Percentiles rank a stretch among this genome's conserved stretches.
phyloP scores from a whole-genome alignment of 257 asterid genomes.

The Fraxinus excelsior region DNA sequence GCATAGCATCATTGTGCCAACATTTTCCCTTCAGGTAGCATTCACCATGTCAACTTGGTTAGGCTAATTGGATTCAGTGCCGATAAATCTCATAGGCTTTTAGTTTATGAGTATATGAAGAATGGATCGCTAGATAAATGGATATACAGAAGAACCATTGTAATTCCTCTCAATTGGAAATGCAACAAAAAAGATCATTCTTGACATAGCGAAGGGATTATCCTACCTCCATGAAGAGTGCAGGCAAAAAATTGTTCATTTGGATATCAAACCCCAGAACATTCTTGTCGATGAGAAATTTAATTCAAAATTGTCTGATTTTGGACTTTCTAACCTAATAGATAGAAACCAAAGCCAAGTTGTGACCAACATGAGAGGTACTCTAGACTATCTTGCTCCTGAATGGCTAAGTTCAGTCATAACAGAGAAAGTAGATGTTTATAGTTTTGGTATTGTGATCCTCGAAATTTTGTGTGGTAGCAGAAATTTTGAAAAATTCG shows the following conservation, averaged over 20 bases:
- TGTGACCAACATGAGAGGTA: slow-evolving; percentile 37
- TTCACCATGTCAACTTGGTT: no score
- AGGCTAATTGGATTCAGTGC: slow-evolving; percentile 23
- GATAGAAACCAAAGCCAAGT: slow-evolving; percentile 34
- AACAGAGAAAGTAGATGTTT: slow-evolving; percentile 39
- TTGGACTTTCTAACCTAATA: slow-evolving; percentile 35
- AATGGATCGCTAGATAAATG: slow-evolving; percentile 35
- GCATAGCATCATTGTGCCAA: no score
- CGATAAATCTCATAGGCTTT: slow-evolving; percentile 29
- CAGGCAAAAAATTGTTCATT: slow-evolving; percentile 36
- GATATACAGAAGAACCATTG: slow-evolving; percentile 20
- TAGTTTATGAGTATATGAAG: slow-evolving; percentile 33
- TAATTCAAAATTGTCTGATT: slow-evolving; percentile 34
- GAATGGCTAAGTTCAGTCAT: slow-evolving; percentile 32
- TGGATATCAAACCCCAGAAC: slow-evolving; percentile 41
- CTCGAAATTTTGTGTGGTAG: slow-evolving; percentile 32
- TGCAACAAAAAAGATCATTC: slow-evolving; percentile 22
- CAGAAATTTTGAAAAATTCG: slow-evolving; percentile 23
- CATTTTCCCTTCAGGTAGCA: no score
- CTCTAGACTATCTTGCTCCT: slow-evolving; percentile 36
- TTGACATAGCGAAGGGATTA: slow-evolving; percentile 33
- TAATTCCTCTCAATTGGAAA: slow-evolving; percentile 20
- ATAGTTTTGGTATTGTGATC: slow-evolving; percentile 38
- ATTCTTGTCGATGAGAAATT: neutral
- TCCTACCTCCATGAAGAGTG: slow-evolving; percentile 46